Percentiles rank a stretch among this genome's conserved stretches.
Conservation (phyloP, 371 early-diverging fungal genomes). For the Mucor circinelloides region DNA sequence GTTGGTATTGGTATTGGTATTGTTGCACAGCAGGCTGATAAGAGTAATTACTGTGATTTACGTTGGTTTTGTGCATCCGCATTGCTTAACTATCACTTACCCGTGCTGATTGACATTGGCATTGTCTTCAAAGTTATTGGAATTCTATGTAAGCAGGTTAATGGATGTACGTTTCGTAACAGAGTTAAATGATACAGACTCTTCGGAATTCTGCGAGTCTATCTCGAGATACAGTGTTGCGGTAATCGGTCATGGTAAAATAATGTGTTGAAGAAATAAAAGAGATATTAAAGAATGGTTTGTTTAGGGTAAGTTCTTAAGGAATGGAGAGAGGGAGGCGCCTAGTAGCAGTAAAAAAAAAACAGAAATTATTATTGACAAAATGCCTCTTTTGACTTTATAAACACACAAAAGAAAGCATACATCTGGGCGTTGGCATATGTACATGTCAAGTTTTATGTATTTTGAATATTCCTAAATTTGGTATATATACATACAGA, state of each 20-base stretch:
- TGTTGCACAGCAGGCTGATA: neutral
- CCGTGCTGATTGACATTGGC: neutral
- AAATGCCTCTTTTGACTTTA: neutral
- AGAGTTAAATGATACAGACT: neutral
- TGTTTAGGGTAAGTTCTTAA: neutral
- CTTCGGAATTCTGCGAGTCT: conserved; percentile 20
- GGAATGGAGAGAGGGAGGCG: neutral
- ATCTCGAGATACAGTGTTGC: conserved; percentile 25
- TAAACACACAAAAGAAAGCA: neutral
- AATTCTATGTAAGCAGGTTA: neutral
- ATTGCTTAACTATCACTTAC: neutral
- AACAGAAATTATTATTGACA: neutral
- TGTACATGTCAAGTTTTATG: neutral
- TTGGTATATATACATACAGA: neutral
- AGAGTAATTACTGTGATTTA: neutral
- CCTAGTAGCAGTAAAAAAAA: neutral
- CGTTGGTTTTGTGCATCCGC: neutral
- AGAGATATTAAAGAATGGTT: neutral
- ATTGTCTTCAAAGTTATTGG: neutral
- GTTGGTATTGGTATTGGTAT: neutral
- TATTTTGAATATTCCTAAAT: neutral
- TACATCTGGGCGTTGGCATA: neutral
- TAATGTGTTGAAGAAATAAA: neutral
- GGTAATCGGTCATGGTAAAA: neutral
- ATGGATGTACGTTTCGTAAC: neutral